Base-by-base conservation (phyloP, 306 rosid species). In the Acacia crassicarpa region DNA sequence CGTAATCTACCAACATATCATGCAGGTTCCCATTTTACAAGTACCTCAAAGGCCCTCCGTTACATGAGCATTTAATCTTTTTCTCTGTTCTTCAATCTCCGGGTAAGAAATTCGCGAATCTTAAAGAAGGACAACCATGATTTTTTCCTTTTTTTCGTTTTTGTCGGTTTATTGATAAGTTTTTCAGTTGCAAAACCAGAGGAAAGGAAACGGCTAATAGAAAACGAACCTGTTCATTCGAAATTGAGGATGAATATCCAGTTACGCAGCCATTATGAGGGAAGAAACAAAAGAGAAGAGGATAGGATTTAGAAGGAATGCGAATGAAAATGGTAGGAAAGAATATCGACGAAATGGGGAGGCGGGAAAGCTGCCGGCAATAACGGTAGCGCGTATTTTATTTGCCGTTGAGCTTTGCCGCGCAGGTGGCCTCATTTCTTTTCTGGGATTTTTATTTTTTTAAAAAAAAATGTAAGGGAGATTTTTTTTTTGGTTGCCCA, bases 321-420 rank as follows among this genome's bases (percentile, higher is more conserved):
- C 40, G 30, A 53, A 61, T 82, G 11, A 63, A 20, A 81, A 20
- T 53, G 80, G 77, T 35, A 25, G 87, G n/a, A 25, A 81, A n/a
- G 74, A 8, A 65, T 40, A 75, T 62, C 75, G 80, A 71, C 63
- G 85, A 82, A 81, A 63, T 9, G 25, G 25, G 67, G 35, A 78
- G 23, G 89, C 84, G 91, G 81, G 85, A 82, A 83, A 81, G 48
- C 54, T 84, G 91, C 83, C 92, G 84, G 33, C 61, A 79, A 82
- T 65, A 67, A 74, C 74, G 88, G 80, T 68, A 71, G 59, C 30
- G 35, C 43, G 27, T 43, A 16, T 19, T 58, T 68, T 68, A 41
- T 41, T 78, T 81, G 81, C 82, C 84, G 77, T 80, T 35, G 80
- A 63, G 78, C 49, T 69, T 23, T 3, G 1, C 67, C 11, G 67